Conservation (phyloP, 805 yeast genomes). For the Kodamaea nitidulidarum region DNA sequence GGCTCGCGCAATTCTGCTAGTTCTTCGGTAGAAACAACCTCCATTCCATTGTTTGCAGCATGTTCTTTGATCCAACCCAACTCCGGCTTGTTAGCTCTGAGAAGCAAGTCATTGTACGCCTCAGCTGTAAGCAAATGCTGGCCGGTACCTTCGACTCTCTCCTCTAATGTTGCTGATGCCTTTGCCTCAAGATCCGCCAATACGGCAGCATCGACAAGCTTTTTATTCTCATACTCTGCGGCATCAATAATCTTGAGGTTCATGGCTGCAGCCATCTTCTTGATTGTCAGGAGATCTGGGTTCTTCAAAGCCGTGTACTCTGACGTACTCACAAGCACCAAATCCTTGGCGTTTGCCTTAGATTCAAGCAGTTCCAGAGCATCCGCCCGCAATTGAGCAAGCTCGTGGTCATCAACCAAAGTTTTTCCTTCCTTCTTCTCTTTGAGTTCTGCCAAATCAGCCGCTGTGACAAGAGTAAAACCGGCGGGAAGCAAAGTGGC, state of each 20-base stretch:
- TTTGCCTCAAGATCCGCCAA: constrained; percentile 8
- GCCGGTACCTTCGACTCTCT: constrained; percentile 16
- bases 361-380: constrained; percentile 2
- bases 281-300: constrained; percentile 12
- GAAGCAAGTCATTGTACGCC: constrained; percentile 19
- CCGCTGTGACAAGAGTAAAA: background rate
- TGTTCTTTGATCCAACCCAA: constrained; percentile 17
- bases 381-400: background rate
- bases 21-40: constrained; percentile 22
- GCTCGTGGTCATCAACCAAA: background rate
- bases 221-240: constrained; percentile 1
- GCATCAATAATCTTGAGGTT: background rate
- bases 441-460: background rate
- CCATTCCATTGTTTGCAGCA: constrained; percentile 28
- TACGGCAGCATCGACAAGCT: constrained; percentile 1
- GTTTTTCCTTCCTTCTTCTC: background rate
- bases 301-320: constrained; percentile 11
- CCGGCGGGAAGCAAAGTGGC: background rate
- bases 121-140: constrained; percentile 19
- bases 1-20: constrained; percentile 11
- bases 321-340: constrained; percentile 8
- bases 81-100: constrained; percentile 17
- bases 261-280: background rate
- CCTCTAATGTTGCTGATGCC: constrained; percentile 14
- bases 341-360: background rate